Evolutionary conservation across 441 rosid species (phyloP).

Genomic region (Syzygium syzygioides): DNA sequence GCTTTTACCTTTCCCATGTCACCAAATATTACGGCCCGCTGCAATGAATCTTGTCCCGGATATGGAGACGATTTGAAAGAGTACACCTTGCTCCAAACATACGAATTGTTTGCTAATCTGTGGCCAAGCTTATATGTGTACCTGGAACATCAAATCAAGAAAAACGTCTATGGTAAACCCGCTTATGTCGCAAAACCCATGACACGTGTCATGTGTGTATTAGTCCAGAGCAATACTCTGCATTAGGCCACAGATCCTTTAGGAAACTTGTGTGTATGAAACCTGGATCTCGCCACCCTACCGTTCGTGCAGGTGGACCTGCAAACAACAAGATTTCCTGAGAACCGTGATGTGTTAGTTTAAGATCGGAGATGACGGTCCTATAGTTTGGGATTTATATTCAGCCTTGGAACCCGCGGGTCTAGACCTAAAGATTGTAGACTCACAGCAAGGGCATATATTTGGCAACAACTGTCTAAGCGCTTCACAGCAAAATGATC

Average conservation of each 20-base stretch:
- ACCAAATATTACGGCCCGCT: slow-evolving; percentile 73
- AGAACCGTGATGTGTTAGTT: neutral
- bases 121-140: slow-evolving; percentile 77
- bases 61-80: slow-evolving; percentile 68
- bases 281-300: slow-evolving; percentile 98
- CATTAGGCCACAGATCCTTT: slow-evolving; percentile 85
- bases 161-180: neutral
- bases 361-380: neutral
- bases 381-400: neutral
- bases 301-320: slow-evolving; percentile 85
- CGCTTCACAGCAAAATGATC: neutral
- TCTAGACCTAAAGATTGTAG: neutral
- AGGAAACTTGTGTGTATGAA: slow-evolving; percentile 83
- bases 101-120: slow-evolving; percentile 36
- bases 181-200: neutral
- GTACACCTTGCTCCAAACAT: slow-evolving; percentile 65
- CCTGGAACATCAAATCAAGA: slow-evolving; percentile 27
- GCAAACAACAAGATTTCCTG: neutral
- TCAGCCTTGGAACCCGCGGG: neutral
- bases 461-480: neutral
- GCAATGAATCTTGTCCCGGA: slow-evolving; percentile 86
- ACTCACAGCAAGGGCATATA: neutral
- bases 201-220: neutral
- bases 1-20: slow-evolving; percentile 89
- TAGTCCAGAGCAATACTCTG: slow-evolving; percentile 29